phyloP scores from a whole-genome alignment of 1,139 yeast species.

The Sugiyamaella castrensis region DNA sequence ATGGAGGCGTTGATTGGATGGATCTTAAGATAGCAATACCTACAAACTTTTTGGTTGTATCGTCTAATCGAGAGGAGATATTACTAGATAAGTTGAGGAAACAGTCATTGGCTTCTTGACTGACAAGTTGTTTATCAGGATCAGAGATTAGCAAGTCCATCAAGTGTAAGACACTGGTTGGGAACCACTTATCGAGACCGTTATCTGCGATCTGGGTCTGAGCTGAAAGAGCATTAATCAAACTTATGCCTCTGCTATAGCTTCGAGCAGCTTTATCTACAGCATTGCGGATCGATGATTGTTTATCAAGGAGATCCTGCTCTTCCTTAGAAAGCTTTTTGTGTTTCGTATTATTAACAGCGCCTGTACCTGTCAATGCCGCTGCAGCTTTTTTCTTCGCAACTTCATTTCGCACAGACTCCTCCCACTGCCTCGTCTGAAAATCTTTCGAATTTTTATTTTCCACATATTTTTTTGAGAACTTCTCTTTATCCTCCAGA shows the following conservation, averaged over 20 bases:
- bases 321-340: constrained; percentile 75
- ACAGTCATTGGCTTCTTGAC: constrained; percentile 33
- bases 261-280: constrained; percentile 43
- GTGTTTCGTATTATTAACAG: constrained; percentile 29
- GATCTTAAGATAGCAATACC: constrained; percentile 71
- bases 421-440: constrained; percentile 89
- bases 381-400: constrained; percentile 47
- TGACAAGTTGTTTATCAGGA: constrained; percentile 35
- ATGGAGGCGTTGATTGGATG: constrained; percentile 20
- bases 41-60: constrained; percentile 46
- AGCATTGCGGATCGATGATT: constrained; percentile 50
- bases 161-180: constrained; percentile 50
- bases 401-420: constrained; percentile 69
- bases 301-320: constrained; percentile 63
- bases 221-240: constrained; percentile 52
- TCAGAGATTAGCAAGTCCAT: constrained; percentile 44
- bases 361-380: constrained; percentile 12
- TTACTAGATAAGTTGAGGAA: constrained; percentile 35
- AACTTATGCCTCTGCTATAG: constrained; percentile 49
- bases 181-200: constrained; percentile 72
- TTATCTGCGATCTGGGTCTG: constrained; percentile 58
- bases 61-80: constrained; percentile 48
- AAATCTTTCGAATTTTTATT: constrained; percentile 75
- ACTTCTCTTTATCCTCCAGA: constrained; percentile 34
- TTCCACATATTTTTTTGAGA: constrained; percentile 20